Evolutionary conservation across 1,284 basidiomycete genomes (phyloP).

Genomic region (Rugiboletus extremiorientalis): DNA sequence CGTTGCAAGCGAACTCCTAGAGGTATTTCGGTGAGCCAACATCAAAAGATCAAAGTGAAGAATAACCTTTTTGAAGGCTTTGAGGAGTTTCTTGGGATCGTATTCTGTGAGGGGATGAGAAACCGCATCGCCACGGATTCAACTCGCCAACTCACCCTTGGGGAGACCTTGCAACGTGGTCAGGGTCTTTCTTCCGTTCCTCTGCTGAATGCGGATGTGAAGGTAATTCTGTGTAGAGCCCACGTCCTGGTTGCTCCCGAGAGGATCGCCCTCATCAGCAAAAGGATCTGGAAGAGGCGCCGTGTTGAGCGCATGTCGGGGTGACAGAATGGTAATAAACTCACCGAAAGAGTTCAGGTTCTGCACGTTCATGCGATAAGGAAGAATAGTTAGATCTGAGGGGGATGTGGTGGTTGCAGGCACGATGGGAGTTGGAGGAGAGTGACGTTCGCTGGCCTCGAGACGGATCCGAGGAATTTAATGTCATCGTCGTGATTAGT

Average conservation of each 20-base stretch:
- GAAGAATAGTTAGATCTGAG: conserved; percentile 39
- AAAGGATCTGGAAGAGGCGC: conserved; percentile 74
- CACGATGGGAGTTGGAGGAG: conserved; percentile 30
- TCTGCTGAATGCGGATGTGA: conserved; percentile 97
- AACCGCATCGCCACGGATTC: conserved; percentile 9
- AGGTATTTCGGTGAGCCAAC: conserved; percentile 8
- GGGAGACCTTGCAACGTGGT: conserved; percentile 97
- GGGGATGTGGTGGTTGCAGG: conserved; percentile 48
- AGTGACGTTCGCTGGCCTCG: conserved; percentile 8
- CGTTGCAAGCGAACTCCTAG: conserved; percentile 99
- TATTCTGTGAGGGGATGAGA: conserved; percentile 64
- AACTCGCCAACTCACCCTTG: conserved; percentile 62
- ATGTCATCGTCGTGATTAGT: conserved; percentile 26
- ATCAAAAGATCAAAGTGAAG: background rate
- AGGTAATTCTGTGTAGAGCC: conserved; percentile 87
- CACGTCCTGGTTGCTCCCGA: conserved; percentile 71
- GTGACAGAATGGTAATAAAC: conserved; percentile 36
- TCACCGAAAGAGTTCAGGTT: conserved; percentile 80
- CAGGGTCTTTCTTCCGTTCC: conserved; percentile 98
- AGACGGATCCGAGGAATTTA: conserved; percentile 26
- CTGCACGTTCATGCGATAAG: conserved; percentile 89
- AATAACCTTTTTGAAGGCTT: conserved; percentile 95
- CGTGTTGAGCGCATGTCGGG: conserved; percentile 9
- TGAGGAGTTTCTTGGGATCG: conserved; percentile 97
- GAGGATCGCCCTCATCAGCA: conserved; percentile 86